Conservation (phyloP, 306 rosid genomes). For the Canavalia ensiformis region DNA sequence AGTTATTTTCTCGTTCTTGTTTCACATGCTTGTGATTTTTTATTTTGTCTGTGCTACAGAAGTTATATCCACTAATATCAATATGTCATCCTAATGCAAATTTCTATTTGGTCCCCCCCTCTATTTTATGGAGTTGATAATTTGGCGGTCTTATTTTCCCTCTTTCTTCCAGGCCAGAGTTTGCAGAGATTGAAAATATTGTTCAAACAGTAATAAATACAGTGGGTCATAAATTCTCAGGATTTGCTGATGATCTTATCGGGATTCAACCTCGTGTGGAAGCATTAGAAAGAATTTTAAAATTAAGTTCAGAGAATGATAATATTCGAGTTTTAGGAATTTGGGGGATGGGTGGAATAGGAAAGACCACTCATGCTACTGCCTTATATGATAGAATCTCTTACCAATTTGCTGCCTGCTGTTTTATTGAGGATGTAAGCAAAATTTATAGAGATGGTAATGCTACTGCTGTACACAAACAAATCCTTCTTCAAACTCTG, state of each 20-base stretch:
- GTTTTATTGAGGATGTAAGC: constrained; percentile 33
- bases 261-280: constrained; percentile 43
- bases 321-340: constrained; percentile 23
- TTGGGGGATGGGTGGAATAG: constrained; percentile 48
- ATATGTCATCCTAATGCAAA: not conserved
- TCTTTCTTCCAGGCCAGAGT: constrained; percentile 35
- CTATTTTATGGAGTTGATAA: not conserved
- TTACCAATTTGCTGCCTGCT: constrained; percentile 22
- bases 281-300: constrained; percentile 9
- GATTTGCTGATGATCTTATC: constrained; percentile 20
- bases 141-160: not conserved
- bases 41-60: not conserved
- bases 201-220: constrained; percentile 8
- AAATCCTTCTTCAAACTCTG: constrained; percentile 26
- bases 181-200: constrained; percentile 6
- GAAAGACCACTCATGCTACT: constrained; percentile 46
- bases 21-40: not conserved
- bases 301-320: not conserved
- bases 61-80: not conserved
- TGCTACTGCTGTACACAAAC: not conserved
- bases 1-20: not conserved
- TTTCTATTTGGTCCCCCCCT: not conserved
- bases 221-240: constrained; percentile 31
- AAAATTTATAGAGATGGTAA: constrained; percentile 22
- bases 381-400: constrained; percentile 39